Base-by-base conservation (phyloP, 164 flowering plant species). In the Protea cynaroides region DNA sequence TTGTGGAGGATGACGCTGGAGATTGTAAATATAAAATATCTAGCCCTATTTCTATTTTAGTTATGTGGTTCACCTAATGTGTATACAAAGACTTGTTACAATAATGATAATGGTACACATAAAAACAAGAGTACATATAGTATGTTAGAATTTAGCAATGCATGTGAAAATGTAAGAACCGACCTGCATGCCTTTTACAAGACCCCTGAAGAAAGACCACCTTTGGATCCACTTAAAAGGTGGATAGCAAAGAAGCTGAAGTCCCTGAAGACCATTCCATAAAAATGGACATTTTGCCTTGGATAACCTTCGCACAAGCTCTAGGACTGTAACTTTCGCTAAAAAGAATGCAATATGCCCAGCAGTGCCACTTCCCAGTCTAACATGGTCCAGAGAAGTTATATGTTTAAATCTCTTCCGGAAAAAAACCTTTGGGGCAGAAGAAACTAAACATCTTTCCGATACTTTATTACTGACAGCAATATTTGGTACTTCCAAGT, bases 221-320 rank as follows among this genome's bases (percentile, higher is more conserved):
- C 83, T 81, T 62, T 86, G 83, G 56, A 91, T 72, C 88, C 93
- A 95, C 63, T 82, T 91, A 51, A 91, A 79, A 25, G 97, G 97
- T 14, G 96, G 93, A 71, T 79, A 89, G 74, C 92, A 82, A 24
- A 94, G 62, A 58, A 87, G 29, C 70, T 95, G 97, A 60, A 86
- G 58, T 50, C 83, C 84, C 76, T 91, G 97, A 43, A 95, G 73
- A 54, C 87, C 78, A 18, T 67, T 73, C 97, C 97, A 95, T 7
- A 75, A 69, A 62, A 75, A 68, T 58, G 97, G 96, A 69, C 86
- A 86, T 67, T 76, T 88, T 18, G 89, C 86, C 56, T 23, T 79
- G 29, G 99, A 91, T 55, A 89, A 50, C 78, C 95, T 86, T 58
- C 96, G 69, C 12, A 84, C 80, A 25, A 81, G 52, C 64, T 91